phyloP scores from a whole-genome alignment of 495 filamentous ascomycete genomes.

The Daldinia caldariorum region DNA sequence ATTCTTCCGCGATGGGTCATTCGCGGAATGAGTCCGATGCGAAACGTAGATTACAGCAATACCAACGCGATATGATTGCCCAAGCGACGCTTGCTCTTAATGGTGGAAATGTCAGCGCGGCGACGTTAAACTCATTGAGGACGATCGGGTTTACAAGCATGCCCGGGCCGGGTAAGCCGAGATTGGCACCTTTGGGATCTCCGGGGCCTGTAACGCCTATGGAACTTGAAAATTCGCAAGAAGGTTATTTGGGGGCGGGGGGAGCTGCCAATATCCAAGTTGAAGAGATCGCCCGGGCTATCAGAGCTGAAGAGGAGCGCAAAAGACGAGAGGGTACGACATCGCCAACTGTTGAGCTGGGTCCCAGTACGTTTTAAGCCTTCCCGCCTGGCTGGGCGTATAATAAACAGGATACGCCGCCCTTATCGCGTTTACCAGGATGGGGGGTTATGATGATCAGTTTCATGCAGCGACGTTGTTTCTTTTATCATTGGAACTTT shows the following conservation, averaged over 20 bases:
- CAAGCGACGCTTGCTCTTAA: conserved; percentile 60
- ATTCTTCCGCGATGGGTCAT: conserved; percentile 34
- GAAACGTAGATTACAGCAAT: conserved; percentile 63
- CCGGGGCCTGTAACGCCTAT: conserved; percentile 83
- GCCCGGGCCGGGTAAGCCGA: conserved; percentile 67
- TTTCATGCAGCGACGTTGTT: background rate
- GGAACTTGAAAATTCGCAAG: conserved; percentile 64
- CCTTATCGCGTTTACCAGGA: background rate
- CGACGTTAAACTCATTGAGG: conserved; percentile 43
- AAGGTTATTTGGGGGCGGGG: conserved; percentile 41
- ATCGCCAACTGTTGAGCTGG: conserved; percentile 37
- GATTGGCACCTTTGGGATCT: conserved; percentile 73
- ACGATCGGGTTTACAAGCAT: conserved; percentile 47
- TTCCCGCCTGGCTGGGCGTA: background rate
- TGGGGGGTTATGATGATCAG: background rate
- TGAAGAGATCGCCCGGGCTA: conserved; percentile 38
- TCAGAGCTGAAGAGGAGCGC: conserved; percentile 36
- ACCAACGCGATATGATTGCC: conserved; percentile 69
- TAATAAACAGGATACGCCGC: background rate
- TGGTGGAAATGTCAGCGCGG: conserved; percentile 50
- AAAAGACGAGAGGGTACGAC: conserved; percentile 39
- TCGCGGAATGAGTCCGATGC: conserved; percentile 56
- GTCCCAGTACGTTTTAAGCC: conserved; percentile 39
- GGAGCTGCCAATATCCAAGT: conserved; percentile 22
- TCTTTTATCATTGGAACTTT: background rate